A percentile compares a stretch with the other conserved stretches of the same genome.
Conservation (phyloP, 108 stramenopile genomes). For the Skeletonema tropicum region DNA sequence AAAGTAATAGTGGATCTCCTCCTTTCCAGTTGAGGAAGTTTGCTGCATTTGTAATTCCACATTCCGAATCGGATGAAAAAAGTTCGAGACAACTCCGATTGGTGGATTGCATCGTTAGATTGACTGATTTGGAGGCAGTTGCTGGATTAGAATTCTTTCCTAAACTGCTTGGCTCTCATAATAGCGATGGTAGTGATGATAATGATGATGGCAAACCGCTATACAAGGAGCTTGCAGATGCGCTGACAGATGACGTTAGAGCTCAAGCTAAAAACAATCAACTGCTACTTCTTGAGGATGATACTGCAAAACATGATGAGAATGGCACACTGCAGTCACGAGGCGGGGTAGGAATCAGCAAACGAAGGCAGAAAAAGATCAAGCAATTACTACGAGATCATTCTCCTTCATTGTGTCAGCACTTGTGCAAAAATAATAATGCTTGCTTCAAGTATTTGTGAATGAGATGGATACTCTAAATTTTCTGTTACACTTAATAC, state of each 20-base stretch:
- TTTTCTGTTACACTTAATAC: no score
- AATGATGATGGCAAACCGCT: constrained; percentile 25
- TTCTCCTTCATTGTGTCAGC: constrained; percentile 37
- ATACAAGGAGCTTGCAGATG: constrained; percentile 44
- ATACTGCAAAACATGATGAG: not conserved
- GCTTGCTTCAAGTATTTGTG: constrained; percentile 28
- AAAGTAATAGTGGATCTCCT: not conserved
- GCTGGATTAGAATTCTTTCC: constrained; percentile 83
- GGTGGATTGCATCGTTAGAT: constrained; percentile 73
- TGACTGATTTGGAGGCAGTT: constrained; percentile 82
- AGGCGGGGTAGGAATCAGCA: constrained; percentile 7
- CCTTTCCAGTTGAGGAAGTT: constrained; percentile 26
- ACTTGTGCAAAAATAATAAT: constrained; percentile 41
- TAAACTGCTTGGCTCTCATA: constrained; percentile 23
- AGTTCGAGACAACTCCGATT: constrained; percentile 35
- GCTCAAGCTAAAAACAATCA: not conserved
- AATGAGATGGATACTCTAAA: not conserved
- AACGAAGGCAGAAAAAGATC: constrained; percentile 27
- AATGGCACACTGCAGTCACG: constrained; percentile 21
- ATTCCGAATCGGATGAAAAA: constrained; percentile 38
- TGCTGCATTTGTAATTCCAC: constrained; percentile 87
- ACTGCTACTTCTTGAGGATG: not conserved
- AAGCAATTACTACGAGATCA: constrained; percentile 33
- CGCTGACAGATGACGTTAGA: constrained; percentile 42
- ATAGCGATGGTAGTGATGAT: not conserved